These are phyloP conservation scores for Penicillium arizonense DNA, from an alignment of 495 filamentous ascomycete species.

Conservation along the genomic window DNA sequence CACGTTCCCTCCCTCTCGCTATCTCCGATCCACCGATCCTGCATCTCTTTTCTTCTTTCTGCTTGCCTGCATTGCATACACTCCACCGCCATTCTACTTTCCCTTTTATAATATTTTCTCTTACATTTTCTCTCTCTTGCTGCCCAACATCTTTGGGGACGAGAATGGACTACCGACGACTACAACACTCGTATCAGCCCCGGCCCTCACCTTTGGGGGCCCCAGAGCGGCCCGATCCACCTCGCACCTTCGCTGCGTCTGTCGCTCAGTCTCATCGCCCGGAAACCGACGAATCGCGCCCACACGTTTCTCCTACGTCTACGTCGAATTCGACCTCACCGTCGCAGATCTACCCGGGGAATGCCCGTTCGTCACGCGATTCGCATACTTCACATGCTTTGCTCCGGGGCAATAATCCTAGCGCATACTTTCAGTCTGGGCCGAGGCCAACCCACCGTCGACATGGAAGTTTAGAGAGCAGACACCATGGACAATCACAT, in stretches of 20 bases:
- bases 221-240: constrained; percentile 2
- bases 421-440: constrained; percentile 20
- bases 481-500: constrained; percentile 19
- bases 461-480: constrained; percentile 23
- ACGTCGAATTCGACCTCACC: constrained; percentile 13
- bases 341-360: constrained; percentile 13
- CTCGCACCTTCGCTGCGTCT: constrained; percentile 3
- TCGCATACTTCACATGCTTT: constrained; percentile 10
- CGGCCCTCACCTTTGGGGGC: constrained; percentile 4
- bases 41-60: constrained; percentile 9
- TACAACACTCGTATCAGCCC: constrained; percentile 6
- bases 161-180: constrained; percentile 5
- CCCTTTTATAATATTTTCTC: background rate
- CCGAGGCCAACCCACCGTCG: constrained; percentile 19
- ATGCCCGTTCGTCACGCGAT: background rate
- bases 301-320: constrained; percentile 19
- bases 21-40: constrained; percentile 28
- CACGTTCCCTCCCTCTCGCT: constrained; percentile 12
- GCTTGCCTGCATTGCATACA: constrained; percentile 10
- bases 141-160: background rate
- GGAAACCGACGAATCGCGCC: constrained; percentile 28
- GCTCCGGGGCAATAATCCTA: constrained; percentile 13
- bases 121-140: background rate
- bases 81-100: constrained; percentile 13
- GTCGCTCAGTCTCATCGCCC: constrained; percentile 20